Conservation (phyloP, 192 early-diverging fungal species). For the Jimgerdemannia flammicorona region DNA sequence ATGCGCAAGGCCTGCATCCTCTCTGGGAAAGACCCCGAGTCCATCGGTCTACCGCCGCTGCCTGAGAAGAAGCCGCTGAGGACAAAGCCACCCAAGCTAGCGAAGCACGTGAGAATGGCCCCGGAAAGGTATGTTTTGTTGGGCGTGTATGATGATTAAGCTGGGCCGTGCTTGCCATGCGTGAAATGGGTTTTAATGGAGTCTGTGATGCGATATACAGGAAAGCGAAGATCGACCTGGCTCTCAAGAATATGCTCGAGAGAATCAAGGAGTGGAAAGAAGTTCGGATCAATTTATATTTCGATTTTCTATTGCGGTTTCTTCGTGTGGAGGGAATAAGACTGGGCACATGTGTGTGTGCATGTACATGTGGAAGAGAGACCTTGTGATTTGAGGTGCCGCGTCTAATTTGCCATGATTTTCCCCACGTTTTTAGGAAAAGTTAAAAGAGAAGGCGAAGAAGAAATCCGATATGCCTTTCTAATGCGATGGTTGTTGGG, state of each 20-base stretch:
- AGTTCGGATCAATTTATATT: constrained; percentile 6
- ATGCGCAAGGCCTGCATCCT: constrained; percentile 59
- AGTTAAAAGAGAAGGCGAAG: constrained; percentile 30
- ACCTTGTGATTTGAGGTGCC: too few relatives aligned
- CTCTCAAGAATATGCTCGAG: constrained; percentile 33
- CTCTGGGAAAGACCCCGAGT: constrained; percentile 39
- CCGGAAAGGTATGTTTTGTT: constrained; percentile 16
- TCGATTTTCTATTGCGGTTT: neutral
- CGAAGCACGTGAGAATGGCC: constrained; percentile 35
- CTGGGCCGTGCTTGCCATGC: too few relatives aligned
- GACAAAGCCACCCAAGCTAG: constrained; percentile 31
- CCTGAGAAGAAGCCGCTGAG: constrained; percentile 30
- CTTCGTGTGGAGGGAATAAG: neutral
- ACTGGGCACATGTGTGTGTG: neutral
- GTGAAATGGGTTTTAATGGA: too few relatives aligned
- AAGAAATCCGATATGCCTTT: constrained; percentile 32
- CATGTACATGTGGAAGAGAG: too few relatives aligned
- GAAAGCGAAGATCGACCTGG: constrained; percentile 26
- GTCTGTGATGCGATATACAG: neutral
- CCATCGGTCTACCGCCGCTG: constrained; percentile 44
- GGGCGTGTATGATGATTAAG: neutral
- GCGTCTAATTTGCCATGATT: neutral
- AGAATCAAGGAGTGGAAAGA: constrained; percentile 37
- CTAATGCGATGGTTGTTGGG: too few relatives aligned
- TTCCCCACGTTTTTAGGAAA: constrained; percentile 21